These are phyloP conservation scores for Trichoderma citrinoviride DNA, from an alignment of 2,329 filamentous ascomycete species.

Conservation along the genomic window DNA sequence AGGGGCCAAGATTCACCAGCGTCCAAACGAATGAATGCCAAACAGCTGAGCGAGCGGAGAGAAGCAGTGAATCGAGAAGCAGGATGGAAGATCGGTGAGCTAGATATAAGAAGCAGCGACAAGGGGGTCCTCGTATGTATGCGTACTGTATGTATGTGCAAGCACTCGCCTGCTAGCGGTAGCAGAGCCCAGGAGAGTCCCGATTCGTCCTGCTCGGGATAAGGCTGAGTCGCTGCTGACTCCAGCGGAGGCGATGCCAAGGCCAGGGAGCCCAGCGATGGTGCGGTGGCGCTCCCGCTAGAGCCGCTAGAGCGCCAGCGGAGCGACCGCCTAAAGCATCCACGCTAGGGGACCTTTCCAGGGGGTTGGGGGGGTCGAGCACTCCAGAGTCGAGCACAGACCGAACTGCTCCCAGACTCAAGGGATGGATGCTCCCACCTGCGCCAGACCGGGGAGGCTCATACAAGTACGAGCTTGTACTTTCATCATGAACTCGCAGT, in stretches of 20 bases:
- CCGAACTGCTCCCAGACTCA: not conserved
- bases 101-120: conserved; percentile 14
- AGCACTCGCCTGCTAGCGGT: not conserved
- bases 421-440: not conserved
- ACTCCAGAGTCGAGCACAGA: not conserved
- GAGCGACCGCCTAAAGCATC: conserved; percentile 14
- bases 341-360: conserved; percentile 2
- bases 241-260: conserved; percentile 13
- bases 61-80: conserved; percentile 8
- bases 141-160: no score
- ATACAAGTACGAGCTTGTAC: not conserved
- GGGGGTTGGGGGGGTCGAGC: not conserved
- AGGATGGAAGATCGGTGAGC: conserved; percentile 7
- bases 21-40: not conserved
- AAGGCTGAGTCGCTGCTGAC: conserved; percentile 17
- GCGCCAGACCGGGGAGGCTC: not conserved
- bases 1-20: not conserved
- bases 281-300: conserved; percentile 17
- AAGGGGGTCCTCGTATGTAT: not conserved
- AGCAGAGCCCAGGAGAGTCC: not conserved
- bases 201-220: not conserved
- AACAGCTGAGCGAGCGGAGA: conserved; percentile 3
- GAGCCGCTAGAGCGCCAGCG: conserved; percentile 13
- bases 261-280: conserved; percentile 14
- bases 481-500: not conserved